A percentile compares a stretch with the other conserved stretches of the same genome.
Conservation (phyloP, 164 flowering plant species). For the Cinnamomum chago region DNA sequence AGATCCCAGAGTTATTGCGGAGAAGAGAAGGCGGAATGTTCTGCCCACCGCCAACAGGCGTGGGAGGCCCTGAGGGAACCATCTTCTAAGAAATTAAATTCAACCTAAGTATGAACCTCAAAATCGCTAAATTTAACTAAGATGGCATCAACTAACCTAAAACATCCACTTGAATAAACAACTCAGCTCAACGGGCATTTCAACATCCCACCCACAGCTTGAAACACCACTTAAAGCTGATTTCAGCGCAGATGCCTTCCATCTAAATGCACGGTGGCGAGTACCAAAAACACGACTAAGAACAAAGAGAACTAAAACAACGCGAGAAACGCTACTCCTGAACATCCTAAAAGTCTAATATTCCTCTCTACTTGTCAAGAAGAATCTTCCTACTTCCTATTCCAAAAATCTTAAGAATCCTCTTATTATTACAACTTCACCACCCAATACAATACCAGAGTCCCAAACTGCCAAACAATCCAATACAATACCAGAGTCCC, state of each 20-base stretch:
- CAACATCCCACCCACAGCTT: conserved; percentile 12
- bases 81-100: conserved; percentile 6
- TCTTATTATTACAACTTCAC: neutral
- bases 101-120: neutral
- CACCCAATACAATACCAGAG: neutral
- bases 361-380: conserved; percentile 11
- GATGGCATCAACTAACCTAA: conserved; percentile 5
- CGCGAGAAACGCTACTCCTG: conserved; percentile 19
- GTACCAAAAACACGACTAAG: conserved; percentile 7
- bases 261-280: neutral
- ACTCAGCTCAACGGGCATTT: conserved; percentile 16
- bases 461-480: conserved; percentile 3
- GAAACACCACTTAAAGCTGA: conserved; percentile 14
- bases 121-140: conserved; percentile 8
- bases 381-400: conserved; percentile 1
- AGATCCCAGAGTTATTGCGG: conserved; percentile 36
- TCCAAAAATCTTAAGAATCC: conserved; percentile 16
- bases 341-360: conserved; percentile 41
- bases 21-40: conserved; percentile 30
- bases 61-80: conserved; percentile 49
- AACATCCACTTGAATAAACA: neutral
- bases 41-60: conserved; percentile 39
- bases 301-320: conserved; percentile 19
- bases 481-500: neutral
- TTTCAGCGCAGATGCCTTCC: neutral